Percentiles rank a stretch among this genome's conserved stretches.
phyloP scores from a whole-genome alignment of 345 rosid genomes.

The Linum usitatissimum region DNA sequence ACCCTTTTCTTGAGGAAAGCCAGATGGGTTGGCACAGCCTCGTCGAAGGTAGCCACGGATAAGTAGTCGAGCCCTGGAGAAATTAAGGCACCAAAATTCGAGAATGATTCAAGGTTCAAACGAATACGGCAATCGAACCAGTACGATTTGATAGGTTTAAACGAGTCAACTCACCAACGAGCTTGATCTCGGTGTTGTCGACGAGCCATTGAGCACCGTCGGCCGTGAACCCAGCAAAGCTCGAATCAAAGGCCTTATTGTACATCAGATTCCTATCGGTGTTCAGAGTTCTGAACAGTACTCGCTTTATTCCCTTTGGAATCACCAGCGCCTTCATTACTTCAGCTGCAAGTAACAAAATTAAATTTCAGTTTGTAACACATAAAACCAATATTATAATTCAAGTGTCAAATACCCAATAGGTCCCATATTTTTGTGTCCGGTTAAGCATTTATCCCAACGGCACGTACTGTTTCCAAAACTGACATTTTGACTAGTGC shows the following conservation, averaged over 20 bases:
- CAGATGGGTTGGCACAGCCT: slow-evolving; percentile 16
- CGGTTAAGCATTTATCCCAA: too few species aligned
- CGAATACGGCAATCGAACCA: too few species aligned
- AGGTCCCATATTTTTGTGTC: too few species aligned
- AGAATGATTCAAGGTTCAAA: too few species aligned
- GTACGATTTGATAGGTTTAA: too few species aligned
- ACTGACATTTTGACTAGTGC: too few species aligned
- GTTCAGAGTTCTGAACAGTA: background rate
- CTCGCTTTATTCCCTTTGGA: background rate
- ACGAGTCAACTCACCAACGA: slow-evolving; percentile 27
- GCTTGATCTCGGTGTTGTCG: slow-evolving; percentile 30
- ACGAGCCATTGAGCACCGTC: slow-evolving; percentile 40
- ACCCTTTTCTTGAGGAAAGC: slow-evolving; percentile 14
- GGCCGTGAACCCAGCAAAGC: slow-evolving; percentile 24
- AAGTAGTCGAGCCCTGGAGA: slow-evolving; percentile 32
- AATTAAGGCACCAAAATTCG: background rate
- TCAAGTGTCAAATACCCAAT: too few species aligned
- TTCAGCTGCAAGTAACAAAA: slow-evolving; percentile 15
- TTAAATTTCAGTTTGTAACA: too few species aligned
- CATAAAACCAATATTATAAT: too few species aligned
- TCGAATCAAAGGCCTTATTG: slow-evolving; percentile 24
- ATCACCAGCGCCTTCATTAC: slow-evolving; percentile 19
- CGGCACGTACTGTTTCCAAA: too few species aligned
- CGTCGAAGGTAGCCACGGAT: slow-evolving; percentile 19
- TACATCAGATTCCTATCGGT: slow-evolving; percentile 23